phyloP scores from a whole-genome alignment of 805 yeast species.

The Saturnispora dispora region DNA sequence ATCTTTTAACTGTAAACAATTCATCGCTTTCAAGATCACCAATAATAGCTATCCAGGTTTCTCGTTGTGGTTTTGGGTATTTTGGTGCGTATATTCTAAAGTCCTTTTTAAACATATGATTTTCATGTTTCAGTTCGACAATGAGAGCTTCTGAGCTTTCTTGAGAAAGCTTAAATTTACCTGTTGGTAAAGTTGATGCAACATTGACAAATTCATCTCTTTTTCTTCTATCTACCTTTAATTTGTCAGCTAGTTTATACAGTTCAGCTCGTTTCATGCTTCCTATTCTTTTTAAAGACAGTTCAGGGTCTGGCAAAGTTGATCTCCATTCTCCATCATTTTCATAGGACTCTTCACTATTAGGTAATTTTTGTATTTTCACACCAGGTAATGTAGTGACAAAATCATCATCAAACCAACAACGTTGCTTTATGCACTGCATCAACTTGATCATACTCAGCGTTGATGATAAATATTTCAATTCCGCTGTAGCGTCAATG shows the following conservation, averaged over 20 bases:
- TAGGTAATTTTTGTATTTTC: conserved; percentile 15
- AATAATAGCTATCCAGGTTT: conserved; percentile 79
- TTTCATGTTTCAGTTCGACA: conserved; percentile 47
- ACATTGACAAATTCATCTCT: conserved; percentile 43
- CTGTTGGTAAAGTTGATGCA: conserved; percentile 54
- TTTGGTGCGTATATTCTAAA: conserved; percentile 66
- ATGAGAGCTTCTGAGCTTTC: conserved; percentile 25
- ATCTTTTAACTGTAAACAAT: conserved; percentile 61
- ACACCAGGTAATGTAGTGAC: conserved; percentile 47
- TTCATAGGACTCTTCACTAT: conserved; percentile 16
- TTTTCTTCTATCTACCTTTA: conserved; percentile 35
- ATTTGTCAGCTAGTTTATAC: conserved; percentile 27
- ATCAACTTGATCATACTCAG: conserved; percentile 55
- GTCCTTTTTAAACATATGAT: conserved; percentile 41
- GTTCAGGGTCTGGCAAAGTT: conserved; percentile 10
- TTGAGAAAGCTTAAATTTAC: conserved; percentile 37
- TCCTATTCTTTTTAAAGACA: conserved; percentile 36
- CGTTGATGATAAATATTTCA: conserved; percentile 61
- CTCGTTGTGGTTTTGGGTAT: conserved; percentile 87
- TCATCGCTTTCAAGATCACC: conserved; percentile 43
- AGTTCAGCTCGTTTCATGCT: conserved; percentile 24
- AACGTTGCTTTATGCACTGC: conserved; percentile 83
- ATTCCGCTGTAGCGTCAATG: conserved; percentile 81
- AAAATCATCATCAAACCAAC: conserved; percentile 77
- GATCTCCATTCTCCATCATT: conserved; percentile 32